Conservation (phyloP, 495 filamentous ascomycete genomes). For the Trichoderma orchidacearum region DNA sequence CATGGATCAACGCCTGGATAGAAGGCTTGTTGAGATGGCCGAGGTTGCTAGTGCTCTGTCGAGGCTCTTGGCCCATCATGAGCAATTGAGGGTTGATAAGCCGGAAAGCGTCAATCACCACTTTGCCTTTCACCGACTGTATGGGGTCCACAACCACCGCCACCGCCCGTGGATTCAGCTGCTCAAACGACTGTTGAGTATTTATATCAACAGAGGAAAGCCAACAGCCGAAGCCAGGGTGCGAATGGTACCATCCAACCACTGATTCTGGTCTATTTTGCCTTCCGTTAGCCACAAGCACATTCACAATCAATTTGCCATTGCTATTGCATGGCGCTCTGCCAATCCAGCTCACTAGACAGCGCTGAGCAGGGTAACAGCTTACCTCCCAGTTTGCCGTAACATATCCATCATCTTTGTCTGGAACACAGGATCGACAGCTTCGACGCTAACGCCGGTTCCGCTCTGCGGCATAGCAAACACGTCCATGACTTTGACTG, state of each 20-base stretch:
- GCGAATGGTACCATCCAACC: slow-evolving; percentile 98
- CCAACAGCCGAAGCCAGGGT: slow-evolving; percentile 98
- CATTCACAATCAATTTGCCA: not conserved
- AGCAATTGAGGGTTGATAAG: slow-evolving; percentile 98
- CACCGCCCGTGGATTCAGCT: slow-evolving; percentile 87
- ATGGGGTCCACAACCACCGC: slow-evolving; percentile 97
- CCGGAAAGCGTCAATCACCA: slow-evolving; percentile 98
- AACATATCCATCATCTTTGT: slow-evolving; percentile 99
- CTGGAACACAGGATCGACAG: slow-evolving; percentile 96
- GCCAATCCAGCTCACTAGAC: too few relatives aligned
- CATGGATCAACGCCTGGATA: slow-evolving; percentile 98
- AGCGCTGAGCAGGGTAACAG: too few relatives aligned
- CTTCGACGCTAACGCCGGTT: slow-evolving; percentile 95
- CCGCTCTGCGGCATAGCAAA: slow-evolving; percentile 99
- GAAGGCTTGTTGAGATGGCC: slow-evolving; percentile 98
- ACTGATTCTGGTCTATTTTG: slow-evolving; percentile 73
- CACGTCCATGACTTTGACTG: slow-evolving; percentile 91
- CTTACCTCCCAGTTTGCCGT: slow-evolving; percentile 86
- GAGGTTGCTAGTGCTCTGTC: slow-evolving; percentile 93
- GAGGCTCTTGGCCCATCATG: slow-evolving; percentile 96
- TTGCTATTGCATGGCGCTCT: not conserved
- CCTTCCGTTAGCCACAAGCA: slow-evolving; percentile 4
- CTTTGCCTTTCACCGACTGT: slow-evolving; percentile 98
- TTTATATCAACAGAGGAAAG: slow-evolving; percentile 98
- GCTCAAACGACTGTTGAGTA: slow-evolving; percentile 98